Evolutionary conservation across 2,329 filamentous ascomycete species (phyloP).

Genomic region (Fusarium sp.): DNA sequence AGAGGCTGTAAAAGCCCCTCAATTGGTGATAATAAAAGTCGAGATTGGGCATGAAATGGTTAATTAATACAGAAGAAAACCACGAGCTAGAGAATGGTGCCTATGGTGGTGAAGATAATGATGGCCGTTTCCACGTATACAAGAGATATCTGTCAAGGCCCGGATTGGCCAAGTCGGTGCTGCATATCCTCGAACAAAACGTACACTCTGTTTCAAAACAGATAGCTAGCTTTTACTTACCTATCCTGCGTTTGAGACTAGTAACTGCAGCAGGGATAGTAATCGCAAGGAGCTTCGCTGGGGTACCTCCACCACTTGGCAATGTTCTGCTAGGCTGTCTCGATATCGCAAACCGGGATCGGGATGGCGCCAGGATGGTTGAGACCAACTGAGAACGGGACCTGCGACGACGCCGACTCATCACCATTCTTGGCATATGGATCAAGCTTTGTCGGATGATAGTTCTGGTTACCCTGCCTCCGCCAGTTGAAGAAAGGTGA

Average conservation of each 20-base stretch:
- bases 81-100: neutral
- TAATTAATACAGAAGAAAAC: neutral
- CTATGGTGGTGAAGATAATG: neutral
- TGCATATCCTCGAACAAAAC: neutral
- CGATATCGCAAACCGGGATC: neutral
- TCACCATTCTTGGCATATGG: neutral
- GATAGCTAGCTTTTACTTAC: neutral
- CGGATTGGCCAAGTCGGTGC: neutral
- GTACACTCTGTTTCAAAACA: neutral
- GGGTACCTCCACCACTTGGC: neutral
- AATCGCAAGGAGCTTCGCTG: neutral
- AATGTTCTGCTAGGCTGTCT: neutral
- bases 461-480: neutral
- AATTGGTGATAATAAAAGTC: neutral
- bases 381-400: neutral
- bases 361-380: neutral
- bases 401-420: neutral
- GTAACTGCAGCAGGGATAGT: neutral
- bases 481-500: neutral
- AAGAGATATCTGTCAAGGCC: neutral
- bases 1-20: neutral
- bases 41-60: neutral
- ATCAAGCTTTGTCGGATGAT: neutral
- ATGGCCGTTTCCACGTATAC: neutral
- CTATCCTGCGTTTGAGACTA: neutral